Evolutionary conservation across 768 basidiomycete species (phyloP).

Genomic region (Trametes villosa): DNA sequence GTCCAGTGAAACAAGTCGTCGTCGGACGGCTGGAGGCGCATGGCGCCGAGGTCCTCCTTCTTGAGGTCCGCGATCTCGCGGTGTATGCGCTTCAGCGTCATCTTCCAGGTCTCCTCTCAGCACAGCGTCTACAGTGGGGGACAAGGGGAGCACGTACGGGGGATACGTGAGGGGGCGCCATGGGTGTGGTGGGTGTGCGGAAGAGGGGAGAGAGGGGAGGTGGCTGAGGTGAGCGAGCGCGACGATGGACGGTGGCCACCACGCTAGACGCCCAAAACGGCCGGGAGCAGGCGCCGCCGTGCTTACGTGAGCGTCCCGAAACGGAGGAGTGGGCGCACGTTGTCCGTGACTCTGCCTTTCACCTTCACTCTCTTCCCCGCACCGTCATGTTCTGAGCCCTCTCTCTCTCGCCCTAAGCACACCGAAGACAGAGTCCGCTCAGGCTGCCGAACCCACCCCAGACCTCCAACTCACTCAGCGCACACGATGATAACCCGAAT

Average conservation of each 20-base stretch:
- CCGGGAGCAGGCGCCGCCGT: background rate
- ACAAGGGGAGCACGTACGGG: conserved; percentile 1
- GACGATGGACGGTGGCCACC: too few relatives aligned
- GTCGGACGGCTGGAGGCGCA: conserved; percentile 66
- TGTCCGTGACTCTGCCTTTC: background rate
- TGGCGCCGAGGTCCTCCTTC: conserved; percentile 82
- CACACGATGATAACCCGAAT: conserved; percentile 62
- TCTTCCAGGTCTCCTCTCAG: conserved; percentile 38
- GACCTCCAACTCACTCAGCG: background rate
- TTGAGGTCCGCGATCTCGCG: conserved; percentile 79
- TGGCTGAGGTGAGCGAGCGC: background rate
- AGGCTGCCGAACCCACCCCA: conserved; percentile 5
- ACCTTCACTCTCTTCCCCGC: background rate
- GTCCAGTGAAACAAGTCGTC: conserved; percentile 74
- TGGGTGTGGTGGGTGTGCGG: conserved; percentile 8
- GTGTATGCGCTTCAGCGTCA: conserved; percentile 81
- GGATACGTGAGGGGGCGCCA: conserved; percentile 22
- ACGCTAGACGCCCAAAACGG: background rate
- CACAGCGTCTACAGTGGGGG: too few relatives aligned
- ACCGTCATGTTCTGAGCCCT: conserved; percentile 3
- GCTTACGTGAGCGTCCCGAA: background rate
- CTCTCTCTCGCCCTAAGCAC: background rate
- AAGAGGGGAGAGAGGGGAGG: background rate
- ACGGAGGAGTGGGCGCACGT: background rate
- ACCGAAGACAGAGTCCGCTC: background rate